Base-by-base conservation (phyloP, 1,284 basidiomycete genomes). In the Cystobasidiaceae sp. region DNA sequence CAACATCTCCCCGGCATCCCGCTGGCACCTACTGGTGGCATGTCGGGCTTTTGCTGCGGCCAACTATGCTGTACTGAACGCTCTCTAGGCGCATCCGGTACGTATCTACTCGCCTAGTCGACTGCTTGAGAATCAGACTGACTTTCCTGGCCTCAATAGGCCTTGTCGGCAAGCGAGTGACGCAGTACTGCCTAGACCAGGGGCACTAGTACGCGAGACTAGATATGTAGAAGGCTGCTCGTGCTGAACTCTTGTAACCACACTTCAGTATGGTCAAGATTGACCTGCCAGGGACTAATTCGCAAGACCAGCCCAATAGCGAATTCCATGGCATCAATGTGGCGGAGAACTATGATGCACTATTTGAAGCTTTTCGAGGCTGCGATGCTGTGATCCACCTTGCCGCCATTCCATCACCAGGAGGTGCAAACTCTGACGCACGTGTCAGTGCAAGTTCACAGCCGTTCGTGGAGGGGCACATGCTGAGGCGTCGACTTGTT, bases 361-460 rank as follows among this genome's bases (percentile, higher is more conserved):
- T 78, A 0, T 69, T 84, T 48, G 73, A 78, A 27, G 77, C 78
- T 0, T 74, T 87, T 33, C 67, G 75, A 51, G 83, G 81, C 11
- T 82, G 79, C 63, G 82, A 86, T 34, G 84, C 79, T 17, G 77
- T 87, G 52, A 78, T 86, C 17, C 83, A 85, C 66, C 79, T 87
- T 21, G 85, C 86, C 25, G 80, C 79, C 2, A 73, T 76, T 34
- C 80, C 78, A 0, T 76, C 77, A 59, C 83, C 84, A 4, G 77
- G 74, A 23, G 84, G 85, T n/a, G 39, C 37, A 25, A 41, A 56
- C 21, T 5, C 41, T 71, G 85, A 84, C 69, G 78, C 41, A 25
- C 17, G 30, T 44, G 54, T 56, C 28, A 41, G 51, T 41, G 8
- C 7, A 55, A 28, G 8, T 9, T 2, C 28, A 19, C 5, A n/a